A percentile compares a stretch with the other conserved stretches of the same genome.
These are phyloP conservation scores for Tinospora cordifolia DNA, from an alignment of 164 flowering plant species.

Conservation along the genomic window DNA sequence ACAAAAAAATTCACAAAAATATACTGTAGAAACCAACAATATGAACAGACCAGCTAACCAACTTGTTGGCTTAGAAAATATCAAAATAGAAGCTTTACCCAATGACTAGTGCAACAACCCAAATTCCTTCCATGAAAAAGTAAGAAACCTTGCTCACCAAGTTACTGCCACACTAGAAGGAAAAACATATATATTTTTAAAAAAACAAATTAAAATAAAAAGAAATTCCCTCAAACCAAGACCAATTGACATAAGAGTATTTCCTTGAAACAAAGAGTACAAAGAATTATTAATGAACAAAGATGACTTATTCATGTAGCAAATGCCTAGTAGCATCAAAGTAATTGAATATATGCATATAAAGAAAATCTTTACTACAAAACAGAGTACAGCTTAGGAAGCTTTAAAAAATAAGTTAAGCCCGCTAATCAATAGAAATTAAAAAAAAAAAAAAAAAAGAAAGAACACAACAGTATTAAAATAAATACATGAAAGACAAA, in stretches of 20 bases:
- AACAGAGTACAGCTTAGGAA: not conserved
- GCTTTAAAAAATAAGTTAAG: not conserved
- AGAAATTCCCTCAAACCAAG: not conserved
- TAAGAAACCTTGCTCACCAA: not conserved
- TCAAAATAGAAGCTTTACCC: no score
- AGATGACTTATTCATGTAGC: not conserved
- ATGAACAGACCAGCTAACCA: no score
- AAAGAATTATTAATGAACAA: not conserved
- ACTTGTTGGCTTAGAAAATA: no score
- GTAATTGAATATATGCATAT: not conserved
- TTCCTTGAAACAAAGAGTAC: not conserved
- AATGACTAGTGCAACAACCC: not conserved
- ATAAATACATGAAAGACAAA: slow-evolving; percentile 8
- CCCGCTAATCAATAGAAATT: not conserved
- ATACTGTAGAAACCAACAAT: no score
- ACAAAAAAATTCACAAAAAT: no score
- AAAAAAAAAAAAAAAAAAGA: not conserved
- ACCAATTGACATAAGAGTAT: not conserved
- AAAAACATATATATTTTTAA: no score
- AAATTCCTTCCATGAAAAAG: not conserved
- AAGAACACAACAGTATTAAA: no score
- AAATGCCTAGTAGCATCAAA: not conserved
- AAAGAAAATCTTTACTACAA: not conserved
- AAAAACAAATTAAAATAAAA: no score
- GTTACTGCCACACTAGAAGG: not conserved